phyloP scores from a whole-genome alignment of 306 rosid genomes.

The Cyamopsis tetragonoloba region DNA sequence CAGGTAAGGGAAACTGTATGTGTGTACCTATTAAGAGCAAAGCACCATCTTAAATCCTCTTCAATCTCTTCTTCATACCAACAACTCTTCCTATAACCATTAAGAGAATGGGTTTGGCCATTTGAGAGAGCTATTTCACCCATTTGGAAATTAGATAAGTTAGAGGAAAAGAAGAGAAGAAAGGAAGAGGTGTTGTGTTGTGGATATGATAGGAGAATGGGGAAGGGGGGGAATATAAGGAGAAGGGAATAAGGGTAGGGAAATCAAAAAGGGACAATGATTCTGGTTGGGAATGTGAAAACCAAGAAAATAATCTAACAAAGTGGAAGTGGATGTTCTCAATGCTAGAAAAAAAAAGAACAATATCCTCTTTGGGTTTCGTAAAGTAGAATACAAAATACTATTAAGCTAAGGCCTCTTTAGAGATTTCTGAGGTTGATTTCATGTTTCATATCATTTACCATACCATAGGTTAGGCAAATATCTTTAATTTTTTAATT shows the following conservation, averaged over 20 bases:
- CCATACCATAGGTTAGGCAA: conserved; percentile 28
- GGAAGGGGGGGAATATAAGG: conserved; percentile 40
- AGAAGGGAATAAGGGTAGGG: conserved; percentile 24
- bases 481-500: too few relatives aligned
- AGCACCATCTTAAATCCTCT: conserved; percentile 92
- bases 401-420: conserved; percentile 8
- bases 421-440: conserved; percentile 43
- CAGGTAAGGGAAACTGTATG: neutral
- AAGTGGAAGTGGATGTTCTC: conserved; percentile 48
- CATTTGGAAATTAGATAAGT: conserved; percentile 35
- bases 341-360: conserved; percentile 31
- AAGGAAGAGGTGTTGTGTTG: conserved; percentile 20
- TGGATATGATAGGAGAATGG: conserved; percentile 31
- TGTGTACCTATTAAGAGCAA: conserved; percentile 86
- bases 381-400: conserved; percentile 34
- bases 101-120: conserved; percentile 53
- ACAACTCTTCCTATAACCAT: conserved; percentile 91
- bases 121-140: conserved; percentile 65
- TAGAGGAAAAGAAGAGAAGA: conserved; percentile 8
- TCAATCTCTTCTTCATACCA: conserved; percentile 99
- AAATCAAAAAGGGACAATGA: conserved; percentile 37
- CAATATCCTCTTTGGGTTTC: conserved; percentile 50
- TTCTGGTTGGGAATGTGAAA: conserved; percentile 28
- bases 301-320: conserved; percentile 29
- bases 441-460: too few relatives aligned